phyloP scores from a whole-genome alignment of 2,329 filamentous ascomycete genomes.

The Colletotrichum tabaci region DNA sequence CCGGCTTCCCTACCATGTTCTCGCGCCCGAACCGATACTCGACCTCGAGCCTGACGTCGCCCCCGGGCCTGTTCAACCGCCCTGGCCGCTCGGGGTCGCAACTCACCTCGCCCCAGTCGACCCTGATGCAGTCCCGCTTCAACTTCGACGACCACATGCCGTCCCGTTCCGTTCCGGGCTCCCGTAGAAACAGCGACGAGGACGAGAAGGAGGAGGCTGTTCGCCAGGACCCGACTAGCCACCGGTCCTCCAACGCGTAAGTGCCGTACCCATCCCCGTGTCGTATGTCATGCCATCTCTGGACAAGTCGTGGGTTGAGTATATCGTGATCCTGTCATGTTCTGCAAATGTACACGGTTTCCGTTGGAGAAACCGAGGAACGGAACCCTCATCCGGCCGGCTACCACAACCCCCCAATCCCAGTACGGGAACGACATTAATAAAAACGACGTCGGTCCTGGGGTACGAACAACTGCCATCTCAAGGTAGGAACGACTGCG shows the following conservation, averaged over 20 bases:
- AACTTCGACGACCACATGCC: constrained; percentile 77
- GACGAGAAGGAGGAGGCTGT: constrained; percentile 87
- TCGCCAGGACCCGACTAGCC: constrained; percentile 77
- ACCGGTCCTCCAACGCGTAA: constrained; percentile 84
- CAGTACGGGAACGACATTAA: neutral
- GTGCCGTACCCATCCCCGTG: constrained; percentile 56
- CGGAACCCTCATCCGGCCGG: too few relatives aligned
- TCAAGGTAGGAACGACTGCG: too few relatives aligned
- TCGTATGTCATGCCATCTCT: constrained; percentile 5
- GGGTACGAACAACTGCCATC: too few relatives aligned
- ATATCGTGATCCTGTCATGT: neutral
- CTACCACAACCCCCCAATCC: neutral
- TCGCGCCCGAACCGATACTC: constrained; percentile 91
- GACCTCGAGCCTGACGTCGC: constrained; percentile 87
- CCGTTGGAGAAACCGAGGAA: constrained; percentile 4
- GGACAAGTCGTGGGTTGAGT: constrained; percentile 39
- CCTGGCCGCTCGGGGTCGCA: constrained; percentile 84
- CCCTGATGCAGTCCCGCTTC: constrained; percentile 71
- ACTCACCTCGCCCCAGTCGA: constrained; percentile 82
- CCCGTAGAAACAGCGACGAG: constrained; percentile 91
- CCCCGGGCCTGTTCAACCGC: constrained; percentile 81
- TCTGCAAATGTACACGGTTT: neutral
- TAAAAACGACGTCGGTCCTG: too few relatives aligned
- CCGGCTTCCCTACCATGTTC: constrained; percentile 83
- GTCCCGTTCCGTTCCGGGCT: constrained; percentile 88